Evolutionary conservation across 345 rosid species (phyloP), one percentile per base, ranked within the genome.

Genomic region (Eutrema japonicum): DNA sequence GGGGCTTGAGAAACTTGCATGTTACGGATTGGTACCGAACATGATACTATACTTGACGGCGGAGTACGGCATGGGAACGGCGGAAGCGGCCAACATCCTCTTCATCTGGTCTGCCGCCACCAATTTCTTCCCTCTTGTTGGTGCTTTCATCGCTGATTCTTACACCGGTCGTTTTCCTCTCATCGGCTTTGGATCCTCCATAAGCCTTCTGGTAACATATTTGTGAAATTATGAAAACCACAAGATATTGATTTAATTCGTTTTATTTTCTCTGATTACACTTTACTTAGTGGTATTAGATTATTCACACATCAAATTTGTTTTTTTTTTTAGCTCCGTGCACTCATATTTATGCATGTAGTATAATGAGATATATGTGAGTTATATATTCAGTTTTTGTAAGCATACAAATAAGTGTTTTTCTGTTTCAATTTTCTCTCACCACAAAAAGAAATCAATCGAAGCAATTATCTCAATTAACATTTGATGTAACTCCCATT

Each of bases 71-170:
- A 53, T 89, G 85, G 85, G 73, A 57, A 73, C 83, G 8, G 66
- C 83, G 1, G 33, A 48, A 14, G 93, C 78, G 3, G 82, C 89
- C 46, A 82, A 81, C 38, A 33, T 84, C 12, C 46, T 89, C 26
- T 82, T 84, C 75, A 4, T 86, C 55, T 87, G 96, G 88, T 81
- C 85, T 3, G 89, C 93, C 13, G 86, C 83, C 36, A 59, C 79
- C 59, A 79, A 78, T 73, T 83, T 89, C 71, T 60, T 74, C 11
- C 96, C 97, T n/a, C 46, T 83, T 22, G 1, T 86, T 22, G 89
- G 88, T 12, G 93, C 93, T 8, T 75, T 91, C 46, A 62, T 86
- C 7, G 89, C 90, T 2, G 96, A 91, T 79, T 89, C 91, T 65
- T 89, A 57, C 52, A 43, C 84, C 6, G 97, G 96, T 48, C 87